Evolutionary conservation across 75 land plant genomes (phyloP).

Genomic region (Picea sitchensis): DNA sequence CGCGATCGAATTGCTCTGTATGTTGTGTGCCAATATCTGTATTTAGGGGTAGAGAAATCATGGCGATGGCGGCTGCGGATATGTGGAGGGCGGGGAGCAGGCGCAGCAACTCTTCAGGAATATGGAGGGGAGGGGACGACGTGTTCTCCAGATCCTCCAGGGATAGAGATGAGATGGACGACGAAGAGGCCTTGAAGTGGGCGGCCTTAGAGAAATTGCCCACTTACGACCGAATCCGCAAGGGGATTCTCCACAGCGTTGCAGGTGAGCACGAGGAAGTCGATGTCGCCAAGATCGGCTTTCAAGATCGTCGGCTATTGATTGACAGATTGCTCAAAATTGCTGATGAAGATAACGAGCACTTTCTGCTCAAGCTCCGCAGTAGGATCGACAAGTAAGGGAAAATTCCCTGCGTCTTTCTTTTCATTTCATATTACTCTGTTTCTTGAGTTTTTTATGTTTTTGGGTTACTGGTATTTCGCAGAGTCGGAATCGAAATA

Average conservation of each 20-base stretch:
- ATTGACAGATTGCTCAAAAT: constrained; percentile 68
- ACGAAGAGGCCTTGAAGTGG: constrained; percentile 74
- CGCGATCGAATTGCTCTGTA: too few species aligned
- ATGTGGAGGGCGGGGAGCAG: neutral
- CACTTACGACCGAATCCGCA: constrained; percentile 4
- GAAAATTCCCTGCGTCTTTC: too few species aligned
- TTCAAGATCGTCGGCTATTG: constrained; percentile 49
- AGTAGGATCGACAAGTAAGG: constrained; percentile 71
- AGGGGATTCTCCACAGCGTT: constrained; percentile 10
- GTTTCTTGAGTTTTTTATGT: too few species aligned
- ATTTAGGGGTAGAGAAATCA: too few species aligned
- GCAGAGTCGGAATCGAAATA: constrained; percentile 74
- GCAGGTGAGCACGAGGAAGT: constrained; percentile 47
- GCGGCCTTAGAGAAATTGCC: constrained; percentile 93
- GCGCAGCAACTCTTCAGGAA: neutral
- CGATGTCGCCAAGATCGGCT: constrained; percentile 58
- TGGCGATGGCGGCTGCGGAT: too few species aligned
- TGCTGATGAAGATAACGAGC: constrained; percentile 88
- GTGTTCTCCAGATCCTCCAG: constrained; percentile 22
- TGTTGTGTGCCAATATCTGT: too few species aligned
- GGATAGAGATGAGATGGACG: constrained; percentile 17
- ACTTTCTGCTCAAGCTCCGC: constrained; percentile 54
- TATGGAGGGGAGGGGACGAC: constrained; percentile 10
- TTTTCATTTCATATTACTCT: too few species aligned
- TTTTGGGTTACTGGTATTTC: too few species aligned